Evolutionary conservation across 2,329 filamentous ascomycete species (phyloP), one percentile per base, ranked within the genome.

Genomic region (Talaromyces albobiverticillius): DNA sequence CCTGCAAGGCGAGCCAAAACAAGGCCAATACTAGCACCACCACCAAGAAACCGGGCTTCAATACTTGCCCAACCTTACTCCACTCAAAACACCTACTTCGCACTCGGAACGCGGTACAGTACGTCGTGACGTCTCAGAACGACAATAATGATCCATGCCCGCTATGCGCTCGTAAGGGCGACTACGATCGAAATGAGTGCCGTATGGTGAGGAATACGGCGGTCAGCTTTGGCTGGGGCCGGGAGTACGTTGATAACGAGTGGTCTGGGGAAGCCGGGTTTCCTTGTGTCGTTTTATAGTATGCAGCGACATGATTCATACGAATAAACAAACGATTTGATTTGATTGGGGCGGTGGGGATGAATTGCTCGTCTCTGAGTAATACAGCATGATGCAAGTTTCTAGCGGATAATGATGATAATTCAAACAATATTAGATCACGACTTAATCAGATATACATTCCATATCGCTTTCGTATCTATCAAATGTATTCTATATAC

Each of bases 381-480:
- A n/a, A n/a, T n/a, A n/a, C n/a, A n/a, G n/a, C 26, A 29, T 29
- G 26, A 10, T 29, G 10, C 5, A 10, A 29, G 10, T 29, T 6
- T 29, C 26, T 10, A 29, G 26, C 5, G 10, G 10, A 29, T 29
- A 84, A 29, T 29, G 10, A 29, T 29, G 26, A 10, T 29, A 10
- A 10, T 29, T 29, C 10, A 10, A 29, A 29, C 10, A 29, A 29
- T 29, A 29, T 29, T 10, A 10, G 5, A 5, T 29, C 26, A 29
- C 26, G 26, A 29, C 26, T 5, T 29, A 29, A 29, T 29, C 26
- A 29, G 26, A 6, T 29, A 29, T 10, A n/a, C n/a, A n/a, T n/a
- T n/a, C n/a, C n/a, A n/a, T n/a, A 29, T 29, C 5, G 5, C 26
- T 29, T 29, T 29, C 5, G 26, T 29, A 29, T 29, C 26, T 10